A percentile compares a stretch with the other conserved stretches of the same genome.
phyloP scores from a whole-genome alignment of 371 early-diverging fungal genomes.

The Funneliformis caledonium region DNA sequence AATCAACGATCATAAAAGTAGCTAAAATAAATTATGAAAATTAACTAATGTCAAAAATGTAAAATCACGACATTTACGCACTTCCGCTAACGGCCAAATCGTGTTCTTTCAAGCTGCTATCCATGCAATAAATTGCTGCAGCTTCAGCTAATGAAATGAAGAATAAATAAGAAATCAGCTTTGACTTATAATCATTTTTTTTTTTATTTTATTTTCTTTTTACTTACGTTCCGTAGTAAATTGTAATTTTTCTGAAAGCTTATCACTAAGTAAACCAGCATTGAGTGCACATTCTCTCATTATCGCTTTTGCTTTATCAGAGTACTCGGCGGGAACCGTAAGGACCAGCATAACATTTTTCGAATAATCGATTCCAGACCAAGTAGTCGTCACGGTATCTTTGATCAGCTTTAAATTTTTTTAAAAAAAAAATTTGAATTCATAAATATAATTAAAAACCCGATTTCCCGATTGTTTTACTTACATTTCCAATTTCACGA shows the following conservation, averaged over 20 bases:
- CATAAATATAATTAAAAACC: neutral
- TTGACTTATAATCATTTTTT: neutral
- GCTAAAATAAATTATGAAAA: neutral
- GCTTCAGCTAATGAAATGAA: slow-evolving; percentile 18
- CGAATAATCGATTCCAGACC: neutral
- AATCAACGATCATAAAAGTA: slow-evolving; percentile 16
- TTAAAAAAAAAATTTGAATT: neutral
- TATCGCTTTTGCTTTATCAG: neutral
- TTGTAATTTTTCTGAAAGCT: neutral
- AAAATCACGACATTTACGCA: neutral
- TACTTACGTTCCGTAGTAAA: slow-evolving; percentile 33
- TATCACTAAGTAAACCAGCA: neutral
- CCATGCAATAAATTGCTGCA: neutral
- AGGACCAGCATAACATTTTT: neutral
- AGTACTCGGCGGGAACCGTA: slow-evolving; percentile 11
- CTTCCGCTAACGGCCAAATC: neutral
- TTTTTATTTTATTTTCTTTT: neutral
- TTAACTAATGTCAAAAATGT: neutral
- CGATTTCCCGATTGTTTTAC: neutral
- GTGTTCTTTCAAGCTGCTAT: neutral
- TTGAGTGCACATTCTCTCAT: slow-evolving; percentile 12
- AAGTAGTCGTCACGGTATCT: neutral
- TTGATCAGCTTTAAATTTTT: neutral
- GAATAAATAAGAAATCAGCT: neutral
- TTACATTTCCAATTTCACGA: slow-evolving; percentile 9